phyloP scores from a whole-genome alignment of 2,329 filamentous ascomycete species.

The Neofusicoccum laricinum region DNA sequence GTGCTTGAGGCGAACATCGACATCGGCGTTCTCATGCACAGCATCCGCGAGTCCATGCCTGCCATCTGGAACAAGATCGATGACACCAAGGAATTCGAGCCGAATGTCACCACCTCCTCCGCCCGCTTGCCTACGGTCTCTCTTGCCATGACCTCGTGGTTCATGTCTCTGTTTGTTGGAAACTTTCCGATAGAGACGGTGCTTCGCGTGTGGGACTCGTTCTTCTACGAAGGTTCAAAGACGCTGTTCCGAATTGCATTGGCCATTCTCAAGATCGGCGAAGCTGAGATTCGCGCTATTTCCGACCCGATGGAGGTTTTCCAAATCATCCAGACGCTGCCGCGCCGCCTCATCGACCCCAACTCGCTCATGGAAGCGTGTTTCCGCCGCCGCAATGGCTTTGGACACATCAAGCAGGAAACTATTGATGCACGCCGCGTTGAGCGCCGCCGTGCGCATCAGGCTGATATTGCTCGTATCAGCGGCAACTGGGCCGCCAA shows the following conservation, averaged over 20 bases:
- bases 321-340: conserved; percentile 85
- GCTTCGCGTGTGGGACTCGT: conserved; percentile 88
- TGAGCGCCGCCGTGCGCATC: conserved; percentile 48
- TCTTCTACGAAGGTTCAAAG: conserved; percentile 93
- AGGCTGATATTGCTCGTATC: conserved; percentile 17
- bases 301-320: conserved; percentile 93
- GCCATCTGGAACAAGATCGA: conserved; percentile 85
- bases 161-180: conserved; percentile 95
- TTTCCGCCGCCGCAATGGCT: conserved; percentile 75
- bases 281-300: conserved; percentile 74
- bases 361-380: conserved; percentile 80
- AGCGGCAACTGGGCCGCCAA: conserved; percentile 13
- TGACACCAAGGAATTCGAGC: conserved; percentile 58
- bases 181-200: conserved; percentile 89
- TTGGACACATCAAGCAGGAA: conserved; percentile 77
- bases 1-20: conserved; percentile 92
- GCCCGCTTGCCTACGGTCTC: conserved; percentile 78
- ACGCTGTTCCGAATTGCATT: conserved; percentile 90
- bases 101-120: conserved; percentile 31
- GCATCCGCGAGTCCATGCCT: conserved; percentile 78
- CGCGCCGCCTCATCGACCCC: conserved; percentile 75
- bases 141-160: conserved; percentile 91
- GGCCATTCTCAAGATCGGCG: conserved; percentile 85
- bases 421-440: conserved; percentile 73
- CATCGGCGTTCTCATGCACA: conserved; percentile 86